A percentile compares a stretch with the other conserved stretches of the same genome.
Conservation (phyloP, 192 early-diverging fungal species). For the Coemansia sp. region DNA sequence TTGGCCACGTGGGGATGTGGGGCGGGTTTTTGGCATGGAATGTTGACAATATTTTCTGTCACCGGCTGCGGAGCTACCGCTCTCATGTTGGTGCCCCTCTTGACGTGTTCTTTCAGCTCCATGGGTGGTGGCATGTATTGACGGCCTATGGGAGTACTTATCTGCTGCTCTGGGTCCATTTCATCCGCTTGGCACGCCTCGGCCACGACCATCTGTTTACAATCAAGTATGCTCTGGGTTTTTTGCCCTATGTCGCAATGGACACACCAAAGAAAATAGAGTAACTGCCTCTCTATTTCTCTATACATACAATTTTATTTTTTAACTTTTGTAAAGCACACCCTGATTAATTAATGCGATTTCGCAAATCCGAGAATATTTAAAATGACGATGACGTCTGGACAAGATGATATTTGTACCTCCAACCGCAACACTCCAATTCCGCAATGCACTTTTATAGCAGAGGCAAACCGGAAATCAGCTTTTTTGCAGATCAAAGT, state of each 20-base stretch:
- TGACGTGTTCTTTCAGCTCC: slow-evolving; percentile 54
- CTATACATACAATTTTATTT: background rate
- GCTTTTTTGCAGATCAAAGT: no score
- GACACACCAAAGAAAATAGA: slow-evolving; percentile 37
- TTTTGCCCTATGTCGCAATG: slow-evolving; percentile 33
- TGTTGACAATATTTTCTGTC: slow-evolving; percentile 66
- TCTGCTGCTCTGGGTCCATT: slow-evolving; percentile 44
- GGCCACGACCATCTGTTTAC: slow-evolving; percentile 39
- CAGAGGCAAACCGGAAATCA: no score
- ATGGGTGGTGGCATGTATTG: slow-evolving; percentile 62
- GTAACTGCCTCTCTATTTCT: background rate
- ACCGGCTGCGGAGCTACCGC: slow-evolving; percentile 53
- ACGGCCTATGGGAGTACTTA: slow-evolving; percentile 51
- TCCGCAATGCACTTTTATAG: no score
- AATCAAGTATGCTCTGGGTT: slow-evolving; percentile 22
- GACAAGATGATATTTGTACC: no score
- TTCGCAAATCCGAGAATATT: no score
- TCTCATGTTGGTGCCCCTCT: slow-evolving; percentile 50
- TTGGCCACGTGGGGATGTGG: slow-evolving; percentile 34
- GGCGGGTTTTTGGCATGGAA: slow-evolving; percentile 68
- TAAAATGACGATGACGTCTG: no score
- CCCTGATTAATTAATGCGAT: no score
- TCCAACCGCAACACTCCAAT: no score
- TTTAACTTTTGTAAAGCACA: background rate
- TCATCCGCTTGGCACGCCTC: slow-evolving; percentile 37